Percentiles rank a stretch among this genome's conserved stretches.
These are phyloP conservation scores for Lactarius psammicola DNA, from an alignment of 768 basidiomycete genomes.

Conservation along the genomic window DNA sequence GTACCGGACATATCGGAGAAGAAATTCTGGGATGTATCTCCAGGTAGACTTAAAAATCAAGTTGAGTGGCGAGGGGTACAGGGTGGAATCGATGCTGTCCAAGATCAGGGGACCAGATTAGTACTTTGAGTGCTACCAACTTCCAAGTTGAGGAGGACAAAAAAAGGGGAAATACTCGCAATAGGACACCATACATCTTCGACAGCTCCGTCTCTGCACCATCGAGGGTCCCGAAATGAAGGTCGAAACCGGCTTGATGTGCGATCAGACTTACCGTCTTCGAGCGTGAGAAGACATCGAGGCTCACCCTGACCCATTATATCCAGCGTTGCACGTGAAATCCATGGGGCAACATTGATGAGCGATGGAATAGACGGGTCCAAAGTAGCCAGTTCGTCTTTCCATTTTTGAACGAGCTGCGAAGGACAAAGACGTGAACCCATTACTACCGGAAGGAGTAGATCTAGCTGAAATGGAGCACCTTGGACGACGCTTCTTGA, in stretches of 20 bases:
- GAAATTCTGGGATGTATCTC: conserved; percentile 27
- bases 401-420: conserved; percentile 33
- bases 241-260: conserved; percentile 31
- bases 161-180: conserved; percentile 27
- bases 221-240: conserved; percentile 32
- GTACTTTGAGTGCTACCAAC: not conserved
- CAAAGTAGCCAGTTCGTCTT: conserved; percentile 24
- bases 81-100: conserved; percentile 15
- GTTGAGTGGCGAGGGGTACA: conserved; percentile 15
- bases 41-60: conserved; percentile 28
- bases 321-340: conserved; percentile 32
- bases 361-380: conserved; percentile 1
- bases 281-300: not conserved
- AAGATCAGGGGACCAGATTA: not conserved
- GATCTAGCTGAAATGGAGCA: conserved; percentile 1
- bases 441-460: not conserved
- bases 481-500: conserved; percentile 29
- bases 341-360: conserved; percentile 29
- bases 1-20: conserved; percentile 18
- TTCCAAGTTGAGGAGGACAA: not conserved
- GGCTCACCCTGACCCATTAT: conserved; percentile 33
- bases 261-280: not conserved
- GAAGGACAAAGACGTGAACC: not conserved
- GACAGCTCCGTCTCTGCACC: conserved; percentile 27
- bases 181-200: conserved; percentile 32